Conservation (phyloP, 129 eudicot genomes). For the Arctium lappa region DNA sequence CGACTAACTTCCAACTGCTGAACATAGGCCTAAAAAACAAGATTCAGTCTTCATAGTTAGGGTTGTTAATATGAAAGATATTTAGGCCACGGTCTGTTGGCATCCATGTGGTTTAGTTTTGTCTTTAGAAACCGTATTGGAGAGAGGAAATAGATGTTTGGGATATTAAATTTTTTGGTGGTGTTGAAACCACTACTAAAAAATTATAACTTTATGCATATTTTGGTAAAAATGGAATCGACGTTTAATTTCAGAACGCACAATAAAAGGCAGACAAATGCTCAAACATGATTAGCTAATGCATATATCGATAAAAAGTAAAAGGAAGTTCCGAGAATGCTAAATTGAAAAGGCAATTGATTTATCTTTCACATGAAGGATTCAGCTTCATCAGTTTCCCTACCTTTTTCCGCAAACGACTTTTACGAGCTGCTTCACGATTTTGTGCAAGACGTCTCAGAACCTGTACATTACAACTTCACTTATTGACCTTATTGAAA, state of each 20-base stretch:
- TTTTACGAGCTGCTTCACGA: slow-evolving; percentile 99
- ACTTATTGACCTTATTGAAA: slow-evolving; percentile 1
- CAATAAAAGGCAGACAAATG: background rate
- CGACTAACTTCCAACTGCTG: slow-evolving; percentile 92
- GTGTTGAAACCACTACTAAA: background rate
- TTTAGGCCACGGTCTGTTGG: background rate
- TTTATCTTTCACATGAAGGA: background rate
- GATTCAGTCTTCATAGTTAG: slow-evolving; percentile 6
- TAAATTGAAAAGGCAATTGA: slow-evolving; percentile 9
- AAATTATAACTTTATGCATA: background rate
- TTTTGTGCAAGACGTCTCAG: slow-evolving; percentile 96
- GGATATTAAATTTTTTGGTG: background rate
- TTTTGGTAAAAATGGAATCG: background rate
- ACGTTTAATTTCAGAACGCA: background rate
- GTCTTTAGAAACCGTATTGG: background rate
- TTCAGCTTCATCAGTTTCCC: background rate
- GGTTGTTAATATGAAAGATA: background rate
- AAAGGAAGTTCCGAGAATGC: slow-evolving; percentile 4
- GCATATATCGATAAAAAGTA: background rate
- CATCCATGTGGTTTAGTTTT: background rate
- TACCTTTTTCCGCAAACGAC: slow-evolving; percentile 97
- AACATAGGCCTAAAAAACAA: slow-evolving; percentile 75
- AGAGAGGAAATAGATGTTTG: background rate
- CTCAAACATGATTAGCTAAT: slow-evolving; percentile 3
- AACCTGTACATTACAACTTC: slow-evolving; percentile 27